Evolutionary conservation across 1,139 yeast species (phyloP), one percentile per base, ranked within the genome.

Genomic region (Yamadazyma mexicana): DNA sequence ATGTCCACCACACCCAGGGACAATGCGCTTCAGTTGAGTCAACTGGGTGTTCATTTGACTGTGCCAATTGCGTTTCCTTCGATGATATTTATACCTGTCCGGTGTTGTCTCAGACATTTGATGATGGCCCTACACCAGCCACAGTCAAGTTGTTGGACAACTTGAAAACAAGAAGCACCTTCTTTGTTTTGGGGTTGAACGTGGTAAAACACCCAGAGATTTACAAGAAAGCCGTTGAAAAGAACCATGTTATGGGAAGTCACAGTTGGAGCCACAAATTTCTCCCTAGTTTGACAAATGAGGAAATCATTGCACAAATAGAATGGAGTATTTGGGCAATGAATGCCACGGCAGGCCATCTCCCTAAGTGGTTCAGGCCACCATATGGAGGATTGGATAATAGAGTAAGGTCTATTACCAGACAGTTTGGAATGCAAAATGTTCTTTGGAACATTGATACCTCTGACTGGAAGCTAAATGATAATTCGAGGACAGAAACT

Each of bases 291-390:
- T 68, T 91, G 42, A 61, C 79, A 14, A 88, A 88, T 57, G 92
- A 87, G 59, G 77, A 87, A 46, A 79, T 91, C 16, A 81, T 86
- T 43, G 96, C 97, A 0, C 96, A 91, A 59, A 66, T 91, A 34
- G 83, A 91, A 62, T 91, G 98, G 98, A 84, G 95, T 1, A 81
- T 89, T 28, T 91, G 98, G 98, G 96, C 97, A 5, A 87, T 89
- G 94, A 89, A 92, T 63, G 96, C 97, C 2, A 89, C 98, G 0
- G 86, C 88, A 0, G 73, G 82, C 17, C 92, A 89, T 53, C 59
- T 87, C n/a, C 98, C 98, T 11, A 83, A 84, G 54, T 92, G 92
- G 85, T 91, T 87, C 60, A 73, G 98, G 46, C 98, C 98, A 0
- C 98, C 98, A 0, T 91, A 87, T 59, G 98, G 98, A 0, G 97